Percentiles rank a stretch among this genome's conserved stretches.
Conservation (phyloP, 805 yeast species). For the Schwanniomyces vanrijiae region DNA sequence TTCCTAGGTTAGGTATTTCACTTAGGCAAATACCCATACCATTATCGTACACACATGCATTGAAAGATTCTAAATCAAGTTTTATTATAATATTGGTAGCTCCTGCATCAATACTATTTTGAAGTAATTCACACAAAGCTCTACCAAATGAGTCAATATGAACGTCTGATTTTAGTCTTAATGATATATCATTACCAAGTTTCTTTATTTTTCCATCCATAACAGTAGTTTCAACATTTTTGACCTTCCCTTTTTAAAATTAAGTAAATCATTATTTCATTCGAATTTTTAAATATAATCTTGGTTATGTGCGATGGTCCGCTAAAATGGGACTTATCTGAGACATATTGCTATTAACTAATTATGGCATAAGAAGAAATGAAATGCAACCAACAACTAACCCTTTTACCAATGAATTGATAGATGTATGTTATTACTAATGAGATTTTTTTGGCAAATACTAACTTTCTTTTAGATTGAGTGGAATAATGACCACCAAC, state of each 20-base stretch:
- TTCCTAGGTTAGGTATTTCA: constrained; percentile 50
- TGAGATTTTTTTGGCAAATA: background rate
- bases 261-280: too few relatives aligned
- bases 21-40: constrained; percentile 63
- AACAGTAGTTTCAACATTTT: background rate
- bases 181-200: constrained; percentile 11
- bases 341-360: background rate
- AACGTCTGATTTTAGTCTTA: constrained; percentile 29
- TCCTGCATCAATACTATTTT: constrained; percentile 56
- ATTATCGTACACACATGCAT: constrained; percentile 56
- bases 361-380: background rate
- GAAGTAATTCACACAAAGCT: constrained; percentile 50
- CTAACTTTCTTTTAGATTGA: constrained; percentile 8
- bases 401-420: background rate
- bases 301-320: background rate
- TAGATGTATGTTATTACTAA: background rate
- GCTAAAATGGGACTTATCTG: background rate
- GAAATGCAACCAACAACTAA: background rate
- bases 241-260: too few relatives aligned
- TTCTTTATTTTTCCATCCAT: constrained; percentile 5
- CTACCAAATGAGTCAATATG: constrained; percentile 34
- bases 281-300: background rate
- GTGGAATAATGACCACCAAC: constrained; percentile 17
- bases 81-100: constrained; percentile 40
- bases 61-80: constrained; percentile 30